These are phyloP conservation scores for Hansenula anomala DNA, from an alignment of 1,139 yeast species.

Conservation along the genomic window DNA sequence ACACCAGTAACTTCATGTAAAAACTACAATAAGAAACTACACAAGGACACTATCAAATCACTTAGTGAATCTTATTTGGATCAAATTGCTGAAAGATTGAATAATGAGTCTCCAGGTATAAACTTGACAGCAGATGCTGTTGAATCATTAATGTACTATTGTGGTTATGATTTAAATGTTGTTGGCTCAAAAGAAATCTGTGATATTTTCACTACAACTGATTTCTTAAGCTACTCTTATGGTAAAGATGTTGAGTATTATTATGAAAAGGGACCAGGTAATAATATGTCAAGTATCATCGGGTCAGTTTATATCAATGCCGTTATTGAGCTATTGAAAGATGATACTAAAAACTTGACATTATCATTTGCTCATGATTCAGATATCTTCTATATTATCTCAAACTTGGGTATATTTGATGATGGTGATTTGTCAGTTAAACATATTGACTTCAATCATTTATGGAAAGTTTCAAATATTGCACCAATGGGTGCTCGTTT, in stretches of 20 bases:
- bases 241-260: slow-evolving; percentile 38
- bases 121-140: slow-evolving; percentile 36
- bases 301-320: slow-evolving; percentile 50
- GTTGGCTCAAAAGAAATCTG: slow-evolving; percentile 46
- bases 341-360: slow-evolving; percentile 8
- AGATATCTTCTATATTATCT: slow-evolving; percentile 23
- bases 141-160: slow-evolving; percentile 34
- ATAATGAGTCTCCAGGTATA: slow-evolving; percentile 31
- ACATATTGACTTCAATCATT: slow-evolving; percentile 34
- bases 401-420: slow-evolving; percentile 44
- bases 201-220: slow-evolving; percentile 46
- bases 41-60: slow-evolving; percentile 16
- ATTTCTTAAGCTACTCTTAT: slow-evolving; percentile 41
- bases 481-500: slow-evolving; percentile 55
- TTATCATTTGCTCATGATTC: slow-evolving; percentile 18
- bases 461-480: slow-evolving; percentile 42
- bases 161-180: slow-evolving; percentile 51
- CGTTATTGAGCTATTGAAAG: slow-evolving; percentile 35
- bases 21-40: slow-evolving; percentile 15
- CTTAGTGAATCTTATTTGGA: slow-evolving; percentile 17
- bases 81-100: slow-evolving; percentile 24
- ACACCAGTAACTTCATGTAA: slow-evolving; percentile 25
- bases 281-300: slow-evolving; percentile 35
- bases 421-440: slow-evolving; percentile 25
- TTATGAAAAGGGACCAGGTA: slow-evolving; percentile 48